A percentile compares a stretch with the other conserved stretches of the same genome.
These are phyloP conservation scores for Acacia concinna DNA, from an alignment of 331 rosid species.

Conservation along the genomic window DNA sequence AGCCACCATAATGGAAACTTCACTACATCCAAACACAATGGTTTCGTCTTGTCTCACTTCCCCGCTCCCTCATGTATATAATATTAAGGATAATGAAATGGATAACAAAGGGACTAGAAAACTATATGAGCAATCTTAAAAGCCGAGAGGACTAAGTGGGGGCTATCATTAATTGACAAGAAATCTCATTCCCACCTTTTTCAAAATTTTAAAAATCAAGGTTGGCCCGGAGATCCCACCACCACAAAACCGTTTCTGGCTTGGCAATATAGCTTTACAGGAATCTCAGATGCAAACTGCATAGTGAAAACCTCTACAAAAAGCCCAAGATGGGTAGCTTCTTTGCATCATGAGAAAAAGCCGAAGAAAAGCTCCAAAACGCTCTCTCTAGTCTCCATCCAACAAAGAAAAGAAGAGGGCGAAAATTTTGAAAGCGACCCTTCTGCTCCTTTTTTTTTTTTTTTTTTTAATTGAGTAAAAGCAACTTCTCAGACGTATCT, in stretches of 20 bases:
- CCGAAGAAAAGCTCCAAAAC: slow-evolving; percentile 18
- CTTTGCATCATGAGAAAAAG: slow-evolving; percentile 17
- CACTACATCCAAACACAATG: background rate
- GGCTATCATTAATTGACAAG: background rate
- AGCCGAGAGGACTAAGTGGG: slow-evolving; percentile 9
- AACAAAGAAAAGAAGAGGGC: background rate
- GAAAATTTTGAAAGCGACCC: slow-evolving; percentile 5
- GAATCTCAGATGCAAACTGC: background rate
- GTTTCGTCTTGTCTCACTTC: slow-evolving; percentile 20
- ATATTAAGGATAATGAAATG: background rate
- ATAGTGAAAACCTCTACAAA: slow-evolving; percentile 7
- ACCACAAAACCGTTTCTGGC: background rate
- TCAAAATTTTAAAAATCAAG: background rate
- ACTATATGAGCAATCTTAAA: background rate
- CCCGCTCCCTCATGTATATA: slow-evolving; percentile 20
- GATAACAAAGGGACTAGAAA: background rate
- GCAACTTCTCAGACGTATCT: slow-evolving; percentile 7
- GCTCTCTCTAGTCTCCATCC: background rate
- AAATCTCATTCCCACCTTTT: slow-evolving; percentile 12
- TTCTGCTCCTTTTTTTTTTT: slow-evolving; percentile 12
- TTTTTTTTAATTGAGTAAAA: slow-evolving; percentile 21
- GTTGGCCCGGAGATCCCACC: background rate
- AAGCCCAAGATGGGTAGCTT: background rate
- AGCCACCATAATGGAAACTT: background rate
- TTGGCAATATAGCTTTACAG: background rate